A percentile compares a stretch with the other conserved stretches of the same genome.
These are phyloP conservation scores for Ustilago vetiveriae DNA, from an alignment of 1,284 basidiomycete genomes.

Conservation along the genomic window DNA sequence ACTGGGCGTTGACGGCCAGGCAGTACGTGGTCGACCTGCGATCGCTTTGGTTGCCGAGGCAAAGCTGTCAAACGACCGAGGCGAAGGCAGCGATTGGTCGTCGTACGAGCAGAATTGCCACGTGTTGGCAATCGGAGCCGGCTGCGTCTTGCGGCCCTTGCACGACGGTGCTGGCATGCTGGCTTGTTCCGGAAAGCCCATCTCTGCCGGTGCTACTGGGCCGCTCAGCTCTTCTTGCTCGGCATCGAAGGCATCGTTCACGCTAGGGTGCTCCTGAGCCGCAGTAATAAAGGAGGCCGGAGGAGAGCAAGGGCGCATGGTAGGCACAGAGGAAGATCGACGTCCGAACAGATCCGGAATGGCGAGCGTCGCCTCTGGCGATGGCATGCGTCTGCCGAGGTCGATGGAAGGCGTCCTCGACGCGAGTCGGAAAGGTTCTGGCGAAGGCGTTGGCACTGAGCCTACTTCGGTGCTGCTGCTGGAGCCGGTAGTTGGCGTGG, in stretches of 20 bases:
- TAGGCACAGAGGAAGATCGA: slow-evolving; percentile 22
- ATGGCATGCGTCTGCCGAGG: not conserved
- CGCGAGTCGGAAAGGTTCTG: slow-evolving; percentile 15
- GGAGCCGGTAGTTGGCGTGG: slow-evolving; percentile 6
- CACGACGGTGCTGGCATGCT: slow-evolving; percentile 32
- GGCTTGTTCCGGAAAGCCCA: not conserved
- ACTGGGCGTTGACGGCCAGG: slow-evolving; percentile 30
- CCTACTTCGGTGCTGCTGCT: not conserved
- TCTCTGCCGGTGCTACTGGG: not conserved
- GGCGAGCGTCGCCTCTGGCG: not conserved
- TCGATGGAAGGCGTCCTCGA: slow-evolving; percentile 13
- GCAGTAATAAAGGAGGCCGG: slow-evolving; percentile 5
- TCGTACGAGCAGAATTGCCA: slow-evolving; percentile 40
- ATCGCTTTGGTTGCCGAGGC: slow-evolving; percentile 1
- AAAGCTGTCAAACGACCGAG: slow-evolving; percentile 21
- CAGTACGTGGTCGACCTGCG: slow-evolving; percentile 19
- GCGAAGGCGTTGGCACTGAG: slow-evolving; percentile 3
- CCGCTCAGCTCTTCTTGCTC: not conserved
- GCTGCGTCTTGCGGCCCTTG: slow-evolving; percentile 18
- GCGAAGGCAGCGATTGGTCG: slow-evolving; percentile 41
- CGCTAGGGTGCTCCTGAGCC: not conserved
- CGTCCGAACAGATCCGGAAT: slow-evolving; percentile 7
- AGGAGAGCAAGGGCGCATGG: slow-evolving; percentile 15
- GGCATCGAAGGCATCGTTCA: not conserved
- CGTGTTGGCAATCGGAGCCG: slow-evolving; percentile 28